Conservation (phyloP, 768 basidiomycete species). For the Brasilioporus rufonigricans region DNA sequence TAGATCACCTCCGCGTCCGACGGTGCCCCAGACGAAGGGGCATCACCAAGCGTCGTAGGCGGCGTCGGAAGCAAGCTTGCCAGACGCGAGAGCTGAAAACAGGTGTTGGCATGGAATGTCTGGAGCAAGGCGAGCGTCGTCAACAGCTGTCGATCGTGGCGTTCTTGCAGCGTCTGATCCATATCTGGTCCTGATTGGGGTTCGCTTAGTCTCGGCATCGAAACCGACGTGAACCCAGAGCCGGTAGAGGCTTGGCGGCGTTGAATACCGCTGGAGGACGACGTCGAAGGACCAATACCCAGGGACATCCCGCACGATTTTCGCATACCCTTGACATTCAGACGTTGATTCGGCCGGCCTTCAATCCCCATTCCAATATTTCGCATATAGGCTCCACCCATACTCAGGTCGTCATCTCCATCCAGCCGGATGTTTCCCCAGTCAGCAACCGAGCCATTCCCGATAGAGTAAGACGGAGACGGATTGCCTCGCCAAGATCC, state of each 20-base stretch:
- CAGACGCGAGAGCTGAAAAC: conserved; percentile 53
- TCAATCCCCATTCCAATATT: conserved; percentile 71
- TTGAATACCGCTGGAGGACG: conserved; percentile 30
- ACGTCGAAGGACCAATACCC: conserved; percentile 17
- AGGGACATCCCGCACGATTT: conserved; percentile 51
- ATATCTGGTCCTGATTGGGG: conserved; percentile 4
- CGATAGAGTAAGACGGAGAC: conserved; percentile 46
- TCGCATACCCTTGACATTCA: conserved; percentile 37
- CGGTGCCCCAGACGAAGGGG: not conserved
- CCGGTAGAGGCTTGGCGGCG: conserved; percentile 34
- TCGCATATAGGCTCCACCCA: conserved; percentile 45
- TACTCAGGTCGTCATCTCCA: conserved; percentile 60
- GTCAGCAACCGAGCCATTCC: conserved; percentile 42
- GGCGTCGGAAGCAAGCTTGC: conserved; percentile 25
- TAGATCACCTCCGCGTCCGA: conserved; percentile 35
- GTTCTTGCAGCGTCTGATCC: conserved; percentile 21
- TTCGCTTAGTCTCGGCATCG: conserved; percentile 30
- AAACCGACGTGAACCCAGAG: conserved; percentile 17
- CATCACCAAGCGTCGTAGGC: not conserved
- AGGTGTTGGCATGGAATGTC: conserved; percentile 65
- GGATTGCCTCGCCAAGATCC: conserved; percentile 59
- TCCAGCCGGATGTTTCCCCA: conserved; percentile 62
- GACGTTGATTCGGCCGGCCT: conserved; percentile 44
- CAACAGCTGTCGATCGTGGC: conserved; percentile 35
- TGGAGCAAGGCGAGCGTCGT: conserved; percentile 62